Conservation (phyloP, 768 basidiomycete genomes). For the Tubosaeta sp. region DNA sequence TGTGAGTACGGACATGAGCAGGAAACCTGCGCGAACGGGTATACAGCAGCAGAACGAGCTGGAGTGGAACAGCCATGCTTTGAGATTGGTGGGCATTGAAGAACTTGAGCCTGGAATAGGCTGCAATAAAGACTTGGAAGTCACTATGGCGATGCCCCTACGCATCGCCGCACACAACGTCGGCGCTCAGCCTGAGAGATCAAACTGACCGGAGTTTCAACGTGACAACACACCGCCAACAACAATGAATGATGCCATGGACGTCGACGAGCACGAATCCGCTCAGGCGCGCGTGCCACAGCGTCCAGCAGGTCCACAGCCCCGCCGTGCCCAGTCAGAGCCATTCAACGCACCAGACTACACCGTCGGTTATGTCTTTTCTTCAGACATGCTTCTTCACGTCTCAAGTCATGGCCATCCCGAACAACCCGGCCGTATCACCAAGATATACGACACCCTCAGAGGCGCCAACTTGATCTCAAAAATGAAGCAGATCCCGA, state of each 20-base stretch:
- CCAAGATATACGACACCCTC: slow-evolving; percentile 66
- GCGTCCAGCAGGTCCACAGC: slow-evolving; percentile 19
- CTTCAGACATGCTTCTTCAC: slow-evolving; percentile 83
- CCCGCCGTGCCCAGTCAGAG: slow-evolving; percentile 28
- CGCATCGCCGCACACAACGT: slow-evolving; percentile 1
- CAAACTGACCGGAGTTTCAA: slow-evolving; percentile 20
- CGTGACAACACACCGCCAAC: background rate
- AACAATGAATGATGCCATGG: slow-evolving; percentile 16
- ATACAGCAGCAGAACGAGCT: slow-evolving; percentile 58
- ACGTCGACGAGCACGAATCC: slow-evolving; percentile 18
- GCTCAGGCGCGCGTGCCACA: slow-evolving; percentile 1
- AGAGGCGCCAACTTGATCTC: slow-evolving; percentile 52
- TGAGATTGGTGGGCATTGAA: slow-evolving; percentile 41
- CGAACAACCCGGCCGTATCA: slow-evolving; percentile 73
- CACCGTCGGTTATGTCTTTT: slow-evolving; percentile 82
- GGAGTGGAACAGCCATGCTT: slow-evolving; percentile 45
- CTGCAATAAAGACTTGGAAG: background rate
- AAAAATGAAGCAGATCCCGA: slow-evolving; percentile 75
- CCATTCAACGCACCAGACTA: slow-evolving; percentile 23
- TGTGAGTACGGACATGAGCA: slow-evolving; percentile 49
- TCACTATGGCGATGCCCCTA: slow-evolving; percentile 12
- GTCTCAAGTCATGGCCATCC: slow-evolving; percentile 68
- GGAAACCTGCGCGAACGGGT: slow-evolving; percentile 58
- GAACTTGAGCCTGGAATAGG: background rate
- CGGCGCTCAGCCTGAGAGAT: slow-evolving; percentile 5